These are phyloP conservation scores for Kwoniella shandongensis DNA, from an alignment of 768 basidiomycete species.

Conservation along the genomic window DNA sequence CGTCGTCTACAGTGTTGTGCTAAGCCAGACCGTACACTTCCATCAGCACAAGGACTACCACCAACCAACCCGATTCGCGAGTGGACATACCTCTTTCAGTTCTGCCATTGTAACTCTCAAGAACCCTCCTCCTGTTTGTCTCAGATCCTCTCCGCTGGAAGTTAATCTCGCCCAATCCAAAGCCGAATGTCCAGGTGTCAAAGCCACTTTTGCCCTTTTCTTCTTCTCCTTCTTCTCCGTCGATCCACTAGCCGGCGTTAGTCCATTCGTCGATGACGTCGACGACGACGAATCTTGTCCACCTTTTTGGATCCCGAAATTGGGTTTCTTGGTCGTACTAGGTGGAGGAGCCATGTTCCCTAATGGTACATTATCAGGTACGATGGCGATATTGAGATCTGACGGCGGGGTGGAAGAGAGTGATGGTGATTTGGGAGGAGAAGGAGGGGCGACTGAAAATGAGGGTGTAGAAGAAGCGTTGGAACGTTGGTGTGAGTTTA, in stretches of 20 bases:
- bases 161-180: constrained; percentile 93
- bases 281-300: constrained; percentile 55
- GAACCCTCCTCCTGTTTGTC: constrained; percentile 58
- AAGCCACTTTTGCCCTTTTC: constrained; percentile 71
- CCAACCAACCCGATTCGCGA: no score
- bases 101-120: constrained; percentile 37
- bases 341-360: constrained; percentile 49
- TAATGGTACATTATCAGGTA: constrained; percentile 33
- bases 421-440: constrained; percentile 23
- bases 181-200: constrained; percentile 86
- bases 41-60: constrained; percentile 1
- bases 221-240: constrained; percentile 57
- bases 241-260: background rate
- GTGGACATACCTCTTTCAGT: constrained; percentile 33
- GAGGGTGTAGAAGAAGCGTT: constrained; percentile 34
- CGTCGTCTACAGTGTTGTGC: constrained; percentile 82
- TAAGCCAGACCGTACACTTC: constrained; percentile 31
- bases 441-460: constrained; percentile 38
- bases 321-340: constrained; percentile 40
- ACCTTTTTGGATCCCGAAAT: constrained; percentile 42
- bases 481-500: constrained; percentile 52
- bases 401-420: constrained; percentile 26
- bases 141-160: constrained; percentile 72
- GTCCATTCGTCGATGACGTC: constrained; percentile 46
- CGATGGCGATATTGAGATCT: constrained; percentile 43